These are phyloP conservation scores for Phylloporus scabripes DNA, from an alignment of 768 basidiomycete species.

Conservation along the genomic window DNA sequence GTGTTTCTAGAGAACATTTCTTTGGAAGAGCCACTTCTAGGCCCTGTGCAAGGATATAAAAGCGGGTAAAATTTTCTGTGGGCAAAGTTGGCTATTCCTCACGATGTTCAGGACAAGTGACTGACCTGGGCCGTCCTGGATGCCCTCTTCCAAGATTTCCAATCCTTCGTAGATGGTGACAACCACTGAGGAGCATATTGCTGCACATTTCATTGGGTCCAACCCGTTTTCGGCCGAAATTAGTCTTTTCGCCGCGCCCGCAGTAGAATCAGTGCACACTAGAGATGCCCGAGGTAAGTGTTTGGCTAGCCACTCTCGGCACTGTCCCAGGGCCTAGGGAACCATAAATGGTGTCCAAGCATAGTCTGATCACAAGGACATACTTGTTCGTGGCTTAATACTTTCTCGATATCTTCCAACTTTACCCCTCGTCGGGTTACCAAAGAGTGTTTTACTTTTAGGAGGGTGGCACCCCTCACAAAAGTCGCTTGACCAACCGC, in stretches of 20 bases:
- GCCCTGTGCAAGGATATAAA: conserved; percentile 51
- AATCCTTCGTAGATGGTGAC: conserved; percentile 55
- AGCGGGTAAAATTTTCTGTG: conserved; percentile 64
- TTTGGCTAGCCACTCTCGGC: conserved; percentile 51
- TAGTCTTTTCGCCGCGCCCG: conserved; percentile 52
- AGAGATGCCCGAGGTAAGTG: conserved; percentile 48
- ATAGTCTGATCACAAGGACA: conserved; percentile 8
- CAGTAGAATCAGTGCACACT: conserved; percentile 66
- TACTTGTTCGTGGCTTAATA: conserved; percentile 82
- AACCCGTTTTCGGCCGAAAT: conserved; percentile 32
- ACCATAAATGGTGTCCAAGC: not conserved
- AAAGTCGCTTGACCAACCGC: conserved; percentile 39
- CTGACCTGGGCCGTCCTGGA: conserved; percentile 48
- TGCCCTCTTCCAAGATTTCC: conserved; percentile 52
- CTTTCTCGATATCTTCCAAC: conserved; percentile 46
- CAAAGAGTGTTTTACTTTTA: conserved; percentile 66
- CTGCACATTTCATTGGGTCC: conserved; percentile 49
- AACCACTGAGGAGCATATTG: conserved; percentile 69
- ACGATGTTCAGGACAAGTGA: not conserved
- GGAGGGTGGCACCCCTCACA: conserved; percentile 53
- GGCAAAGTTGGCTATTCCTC: not conserved
- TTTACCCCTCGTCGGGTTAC: conserved; percentile 55
- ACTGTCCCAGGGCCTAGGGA: conserved; percentile 71
- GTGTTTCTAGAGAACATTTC: conserved; percentile 15
- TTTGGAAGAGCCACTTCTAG: conserved; percentile 27